Evolutionary conservation across 306 rosid species (phyloP), one percentile per base, ranked within the genome.

Genomic region (Malus fusca): DNA sequence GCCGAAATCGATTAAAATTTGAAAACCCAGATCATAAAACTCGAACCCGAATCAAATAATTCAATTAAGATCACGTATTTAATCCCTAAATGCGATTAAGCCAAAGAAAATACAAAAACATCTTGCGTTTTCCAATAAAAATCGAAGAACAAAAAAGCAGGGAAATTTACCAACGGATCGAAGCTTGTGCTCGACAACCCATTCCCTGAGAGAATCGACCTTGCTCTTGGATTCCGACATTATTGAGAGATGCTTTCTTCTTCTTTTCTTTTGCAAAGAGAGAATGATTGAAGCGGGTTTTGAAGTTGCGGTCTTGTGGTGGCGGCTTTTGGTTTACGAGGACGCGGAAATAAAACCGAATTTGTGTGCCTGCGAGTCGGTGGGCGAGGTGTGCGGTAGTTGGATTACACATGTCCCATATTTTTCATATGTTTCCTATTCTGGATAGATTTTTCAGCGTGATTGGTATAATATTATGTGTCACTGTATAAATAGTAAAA

Each of bases 171-270:
- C 99, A 74, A 95, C 97, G 55, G 97, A 42, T 44, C 99, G 97
- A 56, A 95, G 97, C 86, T 92, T 95, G 82, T 95, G 97, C 6
- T 95, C 96, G 58, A 84, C 81, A 44, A 92, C 84, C 97, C 97
- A 95, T 66, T 82, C 95, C 85, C 97, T 89, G 0, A 85, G 1
- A 55, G 96, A 89, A 65, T 88, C 96, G 4, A 87, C 1, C 71
- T 86, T 88, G 69, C 82, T 83, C 88, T 84, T 92, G 18, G 95
- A 67, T 62, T 92, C 99, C 40, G 92, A 85, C 97, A 95, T 95
- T 62, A 25, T 68, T 8, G 72, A 55, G 74, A 11, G 46, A 75
- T 21, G 68, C 13, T 42, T 42, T 42, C 46, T 43, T 30, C 31
- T 64, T 40, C 17, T 25, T 21, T 23, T 43, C 14, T 11, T 43